These are phyloP conservation scores for Starmerella sp. DNA, from an alignment of 805 yeast species.

Conservation along the genomic window DNA sequence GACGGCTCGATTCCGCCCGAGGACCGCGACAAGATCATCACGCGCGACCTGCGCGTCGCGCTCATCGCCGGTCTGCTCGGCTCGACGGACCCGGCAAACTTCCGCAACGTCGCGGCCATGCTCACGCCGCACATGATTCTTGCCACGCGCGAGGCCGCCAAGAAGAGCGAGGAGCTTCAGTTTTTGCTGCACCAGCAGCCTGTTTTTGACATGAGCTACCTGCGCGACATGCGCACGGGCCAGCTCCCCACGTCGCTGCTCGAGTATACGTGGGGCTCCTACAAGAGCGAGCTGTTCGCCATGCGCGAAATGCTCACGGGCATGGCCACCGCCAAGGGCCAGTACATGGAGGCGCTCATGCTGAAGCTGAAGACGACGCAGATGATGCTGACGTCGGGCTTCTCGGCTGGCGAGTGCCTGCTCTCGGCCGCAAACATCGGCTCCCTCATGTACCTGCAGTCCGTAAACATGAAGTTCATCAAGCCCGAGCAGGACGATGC, in stretches of 20 bases:
- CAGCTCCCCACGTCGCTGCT: constrained; percentile 12
- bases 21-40: constrained; percentile 47
- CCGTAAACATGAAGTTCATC: constrained; percentile 11
- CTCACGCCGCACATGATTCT: constrained; percentile 49
- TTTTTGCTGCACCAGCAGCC: constrained; percentile 18
- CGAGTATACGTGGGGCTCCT: constrained; percentile 27
- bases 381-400: constrained; percentile 64
- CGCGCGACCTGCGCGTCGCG: constrained; percentile 58
- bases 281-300: constrained; percentile 64
- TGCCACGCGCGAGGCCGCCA: constrained; percentile 55
- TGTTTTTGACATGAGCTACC: constrained; percentile 12
- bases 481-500: not conserved
- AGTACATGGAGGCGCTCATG: constrained; percentile 47
- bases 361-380: constrained; percentile 53
- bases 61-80: constrained; percentile 48
- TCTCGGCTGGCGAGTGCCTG: constrained; percentile 51
- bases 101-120: constrained; percentile 31
- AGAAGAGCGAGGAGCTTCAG: constrained; percentile 22
- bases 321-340: constrained; percentile 57
- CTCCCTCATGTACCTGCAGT: constrained; percentile 53
- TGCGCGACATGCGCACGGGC: constrained; percentile 13
- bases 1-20: constrained; percentile 35
- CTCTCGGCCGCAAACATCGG: constrained; percentile 61
- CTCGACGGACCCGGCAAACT: constrained; percentile 13
- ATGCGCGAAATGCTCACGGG: constrained; percentile 70